Evolutionary conservation across 352 stramenopile genomes (phyloP).

Genomic region (Globisporangium spiculum): DNA sequence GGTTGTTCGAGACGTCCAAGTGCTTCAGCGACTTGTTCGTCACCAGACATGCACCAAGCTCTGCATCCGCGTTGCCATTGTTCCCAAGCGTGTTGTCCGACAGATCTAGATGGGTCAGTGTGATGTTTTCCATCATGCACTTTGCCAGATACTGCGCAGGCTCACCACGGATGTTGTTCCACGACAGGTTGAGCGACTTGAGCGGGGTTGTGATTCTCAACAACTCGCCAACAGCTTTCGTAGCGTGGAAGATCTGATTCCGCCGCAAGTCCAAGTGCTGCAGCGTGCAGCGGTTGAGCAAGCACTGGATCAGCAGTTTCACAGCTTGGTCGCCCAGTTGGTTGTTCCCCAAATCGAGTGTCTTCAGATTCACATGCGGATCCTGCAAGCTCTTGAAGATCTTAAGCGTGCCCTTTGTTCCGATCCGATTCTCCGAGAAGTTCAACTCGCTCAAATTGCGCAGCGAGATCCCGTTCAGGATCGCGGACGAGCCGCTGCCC

Average conservation of each 20-base stretch:
- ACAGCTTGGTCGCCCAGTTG: constrained; percentile 66
- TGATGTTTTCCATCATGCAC: constrained; percentile 75
- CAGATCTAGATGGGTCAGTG: constrained; percentile 58
- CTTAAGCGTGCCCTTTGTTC: constrained; percentile 44
- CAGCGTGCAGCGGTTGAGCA: constrained; percentile 68
- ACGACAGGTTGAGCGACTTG: constrained; percentile 58
- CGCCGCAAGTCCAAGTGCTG: constrained; percentile 54
- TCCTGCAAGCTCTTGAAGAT: constrained; percentile 58
- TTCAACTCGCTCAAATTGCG: constrained; percentile 57
- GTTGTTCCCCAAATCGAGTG: constrained; percentile 70
- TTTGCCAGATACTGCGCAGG: constrained; percentile 56
- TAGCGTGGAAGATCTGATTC: constrained; percentile 68
- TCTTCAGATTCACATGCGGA: constrained; percentile 52
- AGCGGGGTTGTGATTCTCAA: constrained; percentile 62
- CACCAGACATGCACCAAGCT: constrained; percentile 57
- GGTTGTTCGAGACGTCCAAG: constrained; percentile 69
- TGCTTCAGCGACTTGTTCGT: constrained; percentile 61
- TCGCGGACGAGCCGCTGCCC: constrained; percentile 46
- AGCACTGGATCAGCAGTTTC: constrained; percentile 47
- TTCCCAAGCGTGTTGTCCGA: constrained; percentile 74
- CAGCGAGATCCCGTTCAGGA: constrained; percentile 53
- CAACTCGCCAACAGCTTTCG: constrained; percentile 52
- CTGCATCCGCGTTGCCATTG: constrained; percentile 57
- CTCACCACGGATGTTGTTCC: constrained; percentile 74
- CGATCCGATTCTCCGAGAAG: constrained; percentile 65